Base-by-base conservation (phyloP, 345 rosid genomes). In the Euphorbia lathyris region DNA sequence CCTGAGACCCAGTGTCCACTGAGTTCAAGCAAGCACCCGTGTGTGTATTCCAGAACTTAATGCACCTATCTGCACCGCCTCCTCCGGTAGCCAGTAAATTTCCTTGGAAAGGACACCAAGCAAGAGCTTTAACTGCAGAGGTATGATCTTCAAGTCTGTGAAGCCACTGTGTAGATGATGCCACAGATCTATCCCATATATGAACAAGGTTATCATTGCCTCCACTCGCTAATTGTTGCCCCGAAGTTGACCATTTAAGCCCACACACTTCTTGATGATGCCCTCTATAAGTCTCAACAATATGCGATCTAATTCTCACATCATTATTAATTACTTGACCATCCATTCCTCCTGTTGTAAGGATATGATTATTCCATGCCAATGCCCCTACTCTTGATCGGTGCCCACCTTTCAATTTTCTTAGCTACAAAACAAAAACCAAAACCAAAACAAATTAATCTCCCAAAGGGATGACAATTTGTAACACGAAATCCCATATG, bases 91-190 rank as follows among this genome's bases (percentile, higher is more conserved):
- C 86, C n/a, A 85, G 75, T 69, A 85, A 63, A 62, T 85, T 82
- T 23, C 77, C 59, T 67, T 82, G 88, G 74, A 85, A 85, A 12
- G 88, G 88, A 67, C 85, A 85, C 88, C 86, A 85, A 9, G 89
- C 83, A 3, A 85, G 82, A 42, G 89, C 89, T 69, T 83, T 85
- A 29, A 85, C 86, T 1, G 86, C 86, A 5, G 89, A 72, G 17
- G 78, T 77, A 70, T 85, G 89, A 9, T 79, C 86, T 51, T 79
- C 83, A 8, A 85, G 45, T 67, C 82, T 72, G 68, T 85, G 89
- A 22, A 85, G 83, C 83, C 85, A 85, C 36, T 66, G 86, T 0
- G 85, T 74, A 17, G 82, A 51, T 2, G 86, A 81, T 60, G 80
- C 74, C 72, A 74, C 16, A 22, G 83, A 78, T 52, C 88, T 80